Evolutionary conservation across 1,284 basidiomycete species (phyloP).

Genomic region (Cryptococcus jaspeensis): DNA sequence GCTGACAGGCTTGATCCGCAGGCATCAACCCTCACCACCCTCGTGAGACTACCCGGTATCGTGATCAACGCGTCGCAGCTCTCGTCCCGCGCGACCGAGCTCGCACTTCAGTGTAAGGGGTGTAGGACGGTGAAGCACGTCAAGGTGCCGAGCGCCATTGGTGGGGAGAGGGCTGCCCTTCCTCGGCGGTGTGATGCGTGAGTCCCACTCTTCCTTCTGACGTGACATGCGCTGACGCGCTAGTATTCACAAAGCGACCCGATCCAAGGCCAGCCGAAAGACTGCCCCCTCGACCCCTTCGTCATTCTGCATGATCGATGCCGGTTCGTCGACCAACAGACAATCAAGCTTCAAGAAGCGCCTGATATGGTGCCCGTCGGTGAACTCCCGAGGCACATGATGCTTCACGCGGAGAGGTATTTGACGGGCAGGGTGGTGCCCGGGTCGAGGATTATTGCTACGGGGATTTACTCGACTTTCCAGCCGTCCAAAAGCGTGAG

Average conservation of each 20-base stretch:
- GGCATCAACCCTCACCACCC: conserved; percentile 89
- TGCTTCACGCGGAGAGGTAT: conserved; percentile 82
- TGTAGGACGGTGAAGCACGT: conserved; percentile 82
- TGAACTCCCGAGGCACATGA: conserved; percentile 93
- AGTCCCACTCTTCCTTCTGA: conserved; percentile 21
- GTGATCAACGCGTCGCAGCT: conserved; percentile 96
- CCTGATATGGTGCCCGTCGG: conserved; percentile 99
- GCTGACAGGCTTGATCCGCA: conserved; percentile 32
- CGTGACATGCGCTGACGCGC: too few species aligned
- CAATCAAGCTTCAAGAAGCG: conserved; percentile 95
- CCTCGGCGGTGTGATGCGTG: conserved; percentile 79
- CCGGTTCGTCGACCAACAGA: conserved; percentile 92
- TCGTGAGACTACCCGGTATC: conserved; percentile 96
- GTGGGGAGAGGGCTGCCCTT: conserved; percentile 75
- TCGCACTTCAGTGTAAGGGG: conserved; percentile 88
- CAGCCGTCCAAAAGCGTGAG: conserved; percentile 74
- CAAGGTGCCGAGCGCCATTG: conserved; percentile 77
- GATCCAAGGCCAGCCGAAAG: conserved; percentile 75
- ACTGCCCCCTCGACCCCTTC: conserved; percentile 95
- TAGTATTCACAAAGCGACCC: conserved; percentile 17
- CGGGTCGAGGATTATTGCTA: conserved; percentile 89
- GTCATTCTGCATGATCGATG: conserved; percentile 95
- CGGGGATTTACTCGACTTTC: conserved; percentile 96
- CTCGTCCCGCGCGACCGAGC: conserved; percentile 85
- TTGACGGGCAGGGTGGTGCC: conserved; percentile 90